Evolutionary conservation across 441 rosid genomes (phyloP).

Genomic region (Cnidoscolus chayamansa): DNA sequence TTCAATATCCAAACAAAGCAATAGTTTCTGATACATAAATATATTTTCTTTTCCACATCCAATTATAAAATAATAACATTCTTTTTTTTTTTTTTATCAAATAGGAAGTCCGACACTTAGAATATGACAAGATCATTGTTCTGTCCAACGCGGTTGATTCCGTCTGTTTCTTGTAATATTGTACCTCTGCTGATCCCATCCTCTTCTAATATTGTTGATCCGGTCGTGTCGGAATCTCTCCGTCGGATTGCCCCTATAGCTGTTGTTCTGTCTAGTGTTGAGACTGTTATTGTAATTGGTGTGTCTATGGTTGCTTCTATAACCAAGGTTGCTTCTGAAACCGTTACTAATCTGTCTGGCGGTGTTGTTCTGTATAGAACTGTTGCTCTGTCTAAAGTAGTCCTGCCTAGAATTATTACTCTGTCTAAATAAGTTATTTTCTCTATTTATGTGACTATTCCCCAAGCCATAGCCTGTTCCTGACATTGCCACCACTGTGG

Average conservation of each 20-base stretch:
- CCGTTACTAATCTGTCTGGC: not conserved
- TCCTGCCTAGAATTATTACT: not conserved
- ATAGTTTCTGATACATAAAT: no score
- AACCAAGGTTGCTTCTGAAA: not conserved
- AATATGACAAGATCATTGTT: no score
- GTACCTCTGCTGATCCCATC: not conserved
- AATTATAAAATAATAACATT: no score
- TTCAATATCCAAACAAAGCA: no score
- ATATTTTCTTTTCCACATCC: no score
- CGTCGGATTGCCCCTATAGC: not conserved
- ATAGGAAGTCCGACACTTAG: no score
- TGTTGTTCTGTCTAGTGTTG: not conserved
- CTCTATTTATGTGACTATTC: not conserved
- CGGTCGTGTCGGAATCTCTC: not conserved
- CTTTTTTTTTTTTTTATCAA: no score
- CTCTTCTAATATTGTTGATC: not conserved
- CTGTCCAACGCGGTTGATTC: not conserved
- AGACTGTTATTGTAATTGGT: not conserved
- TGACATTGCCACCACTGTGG: not conserved
- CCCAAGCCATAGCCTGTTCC: not conserved
- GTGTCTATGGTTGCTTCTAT: not conserved
- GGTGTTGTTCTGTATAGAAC: not conserved
- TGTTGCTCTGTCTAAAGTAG: not conserved
- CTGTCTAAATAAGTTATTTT: not conserved
- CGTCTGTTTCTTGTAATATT: not conserved